Base-by-base conservation (phyloP, 768 basidiomycete species). In the Pholiota conissans region DNA sequence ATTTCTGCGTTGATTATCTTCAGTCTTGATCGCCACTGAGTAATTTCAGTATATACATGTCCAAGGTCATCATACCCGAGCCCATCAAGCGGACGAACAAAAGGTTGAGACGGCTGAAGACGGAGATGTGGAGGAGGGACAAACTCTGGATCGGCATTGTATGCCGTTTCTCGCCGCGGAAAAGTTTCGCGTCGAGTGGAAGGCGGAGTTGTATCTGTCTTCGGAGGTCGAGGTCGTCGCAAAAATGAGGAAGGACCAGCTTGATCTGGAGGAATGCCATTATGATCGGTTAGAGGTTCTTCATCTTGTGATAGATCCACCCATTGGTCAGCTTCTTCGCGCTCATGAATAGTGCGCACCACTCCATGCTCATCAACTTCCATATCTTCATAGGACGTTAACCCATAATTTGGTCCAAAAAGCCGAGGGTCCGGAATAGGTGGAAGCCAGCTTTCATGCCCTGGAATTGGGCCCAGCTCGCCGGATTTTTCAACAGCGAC, bases 1-100 rank as follows among this genome's bases (percentile, higher is more conserved):
- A 93, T 91, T 66, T 90, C 87, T 8, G 73, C 72, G 67, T 93
- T 92, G 67, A 92, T 87, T 13, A 75, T 73, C 73, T 91, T 91
- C 37, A 93, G 74, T 59, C 76, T 78, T 20, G 85, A 81, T 34
- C 91, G 80, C 84, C 87, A 89, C 54, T 79, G 75, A 28, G 83
- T 84, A 65, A 92, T 92, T 53, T 86, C 84, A 16, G 76, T 67
- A 65, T 92, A 93, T 18, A 90, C 84, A 5, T 73, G 67, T 7
- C 84, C 85, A 9, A 91, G 82, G 53, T 84, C 78, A 28, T 84
- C 82, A 51, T 84, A 89, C 63, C 86, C 79, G 29, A 90, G 68
- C 6, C 87, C 88, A 9, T 89, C 87, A 35, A 84, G 72, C n/a
- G 90, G 90, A 5, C 89, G 81, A 13, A 91, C 87, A 64, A 89